phyloP scores from a whole-genome alignment of 106 monocot genomes.

The Phalaenopsis equestris region DNA sequence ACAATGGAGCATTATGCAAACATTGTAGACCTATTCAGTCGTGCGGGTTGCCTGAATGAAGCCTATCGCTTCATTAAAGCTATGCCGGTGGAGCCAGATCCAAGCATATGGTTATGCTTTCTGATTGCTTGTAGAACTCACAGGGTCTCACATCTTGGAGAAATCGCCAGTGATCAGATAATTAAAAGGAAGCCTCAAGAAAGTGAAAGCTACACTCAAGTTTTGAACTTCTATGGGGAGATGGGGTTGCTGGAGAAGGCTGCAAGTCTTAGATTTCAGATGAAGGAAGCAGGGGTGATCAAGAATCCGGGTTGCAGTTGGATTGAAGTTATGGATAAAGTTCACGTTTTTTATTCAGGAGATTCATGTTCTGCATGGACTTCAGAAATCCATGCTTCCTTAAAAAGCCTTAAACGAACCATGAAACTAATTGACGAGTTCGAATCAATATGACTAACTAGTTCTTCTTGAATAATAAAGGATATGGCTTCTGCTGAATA shows the following conservation, averaged over 20 bases:
- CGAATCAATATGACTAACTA: not conserved
- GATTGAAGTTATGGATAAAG: slow-evolving; percentile 32
- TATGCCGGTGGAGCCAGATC: slow-evolving; percentile 18
- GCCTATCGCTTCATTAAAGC: slow-evolving; percentile 27
- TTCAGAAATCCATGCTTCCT: slow-evolving; percentile 13
- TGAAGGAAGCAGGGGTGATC: slow-evolving; percentile 30
- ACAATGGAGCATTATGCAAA: slow-evolving; percentile 36
- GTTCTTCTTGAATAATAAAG: not conserved
- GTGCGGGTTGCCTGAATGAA: slow-evolving; percentile 33
- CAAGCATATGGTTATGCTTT: slow-evolving; percentile 29
- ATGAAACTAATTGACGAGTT: slow-evolving; percentile 26
- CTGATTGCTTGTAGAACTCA: slow-evolving; percentile 32
- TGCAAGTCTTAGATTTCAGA: slow-evolving; percentile 16
- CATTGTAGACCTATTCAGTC: slow-evolving; percentile 37
- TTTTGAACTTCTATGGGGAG: slow-evolving; percentile 38
- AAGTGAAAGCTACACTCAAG: slow-evolving; percentile 29
- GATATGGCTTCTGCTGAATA: not conserved
- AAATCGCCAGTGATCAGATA: slow-evolving; percentile 24
- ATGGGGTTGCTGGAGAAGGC: slow-evolving; percentile 34
- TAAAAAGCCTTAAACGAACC: slow-evolving; percentile 18
- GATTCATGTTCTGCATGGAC: slow-evolving; percentile 18
- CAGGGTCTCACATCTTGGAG: slow-evolving; percentile 19
- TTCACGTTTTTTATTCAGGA: slow-evolving; percentile 44
- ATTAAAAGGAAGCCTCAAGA: slow-evolving; percentile 12
- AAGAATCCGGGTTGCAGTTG: slow-evolving; percentile 60